Percentiles rank a stretch among this genome's conserved stretches.
Evolutionary conservation across 345 rosid species (phyloP).

Genomic region (Abelmoschus esculentus): DNA sequence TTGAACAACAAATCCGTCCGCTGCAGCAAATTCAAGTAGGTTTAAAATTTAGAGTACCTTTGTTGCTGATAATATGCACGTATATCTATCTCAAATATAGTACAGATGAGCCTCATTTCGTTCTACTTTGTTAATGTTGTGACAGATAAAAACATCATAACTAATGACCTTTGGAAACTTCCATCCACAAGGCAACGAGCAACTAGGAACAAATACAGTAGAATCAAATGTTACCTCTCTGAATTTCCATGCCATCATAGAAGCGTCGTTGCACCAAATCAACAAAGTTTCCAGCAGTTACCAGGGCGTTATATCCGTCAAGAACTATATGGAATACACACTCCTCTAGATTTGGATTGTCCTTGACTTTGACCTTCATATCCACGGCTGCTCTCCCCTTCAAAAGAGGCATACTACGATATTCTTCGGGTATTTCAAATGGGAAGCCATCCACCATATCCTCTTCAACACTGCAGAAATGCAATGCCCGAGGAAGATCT

Average conservation of each 20-base stretch:
- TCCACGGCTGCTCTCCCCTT: conserved; percentile 95
- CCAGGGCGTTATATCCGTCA: conserved; percentile 95
- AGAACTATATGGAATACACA: conserved; percentile 56
- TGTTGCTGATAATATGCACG: neutral
- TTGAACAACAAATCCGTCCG: conserved; percentile 98
- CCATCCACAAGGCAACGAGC: neutral
- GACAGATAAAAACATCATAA: neutral
- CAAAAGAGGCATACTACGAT: conserved; percentile 70
- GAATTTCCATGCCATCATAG: conserved; percentile 98
- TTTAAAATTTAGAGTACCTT: neutral
- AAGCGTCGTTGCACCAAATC: conserved; percentile 90
- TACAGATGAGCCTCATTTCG: neutral
- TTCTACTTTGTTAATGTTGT: neutral
- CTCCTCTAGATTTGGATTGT: conserved; percentile 48
- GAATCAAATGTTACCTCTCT: conserved; percentile 53
- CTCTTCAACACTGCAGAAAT: conserved; percentile 99
- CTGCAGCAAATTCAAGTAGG: conserved; percentile 35
- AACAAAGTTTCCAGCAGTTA: conserved; percentile 91
- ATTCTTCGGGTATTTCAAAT: conserved; percentile 83
- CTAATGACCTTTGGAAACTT: neutral
- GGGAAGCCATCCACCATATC: conserved; percentile 98
- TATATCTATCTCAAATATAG: neutral
- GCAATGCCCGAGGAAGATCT: conserved; percentile 99
- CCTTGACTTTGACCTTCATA: conserved; percentile 97
- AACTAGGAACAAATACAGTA: neutral